Evolutionary conservation across 148 eudicot genomes (phyloP), one percentile per base, ranked within the genome.

Genomic region (Suaeda aralocaspica): DNA sequence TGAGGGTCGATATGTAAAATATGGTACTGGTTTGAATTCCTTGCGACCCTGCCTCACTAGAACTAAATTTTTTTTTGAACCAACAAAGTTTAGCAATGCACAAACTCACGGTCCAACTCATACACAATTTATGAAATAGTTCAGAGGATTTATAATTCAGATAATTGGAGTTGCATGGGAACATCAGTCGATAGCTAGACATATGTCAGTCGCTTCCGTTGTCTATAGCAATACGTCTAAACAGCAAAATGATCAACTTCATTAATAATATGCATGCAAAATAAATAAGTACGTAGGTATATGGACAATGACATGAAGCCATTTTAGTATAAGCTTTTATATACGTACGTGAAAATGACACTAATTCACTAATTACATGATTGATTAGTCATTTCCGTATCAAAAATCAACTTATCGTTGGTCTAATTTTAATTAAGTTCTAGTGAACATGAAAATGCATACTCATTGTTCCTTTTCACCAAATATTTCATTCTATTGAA

Each of bases 231-330:
- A n/a, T n/a, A n/a, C n/a, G n/a, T n/a, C n/a, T n/a, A n/a, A n/a
- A n/a, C n/a, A n/a, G 22, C 21, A 59, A 31, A 7, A 19, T 18
- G 5, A 21, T 59, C 64, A 59, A n/a, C n/a, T n/a, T n/a, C n/a
- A n/a, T n/a, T n/a, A n/a, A 59, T 18, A 59, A 31, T n/a, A 8
- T 31, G n/a, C 64, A 59, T 59, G 64, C 42, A 59, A 19, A 59
- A 31, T 1, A 59, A 31, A 16, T 33, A 15, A 36, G 42, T 9
- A 30, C 64, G 16, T 31, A 26, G 4, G 33, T 25, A 4, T 53
- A 24, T 53, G 8, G 62, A 29, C 41, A 33, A 15, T 59, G 42
- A 59, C 22, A 15, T 59, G 2, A 30, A 59, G 41, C 13, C 60
- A 56, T 26, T 56, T 39, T n/a, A 4, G 24, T 12, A 16, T 0